Conservation (phyloP, 768 basidiomycete genomes). For the Lentinula lateritia region DNA sequence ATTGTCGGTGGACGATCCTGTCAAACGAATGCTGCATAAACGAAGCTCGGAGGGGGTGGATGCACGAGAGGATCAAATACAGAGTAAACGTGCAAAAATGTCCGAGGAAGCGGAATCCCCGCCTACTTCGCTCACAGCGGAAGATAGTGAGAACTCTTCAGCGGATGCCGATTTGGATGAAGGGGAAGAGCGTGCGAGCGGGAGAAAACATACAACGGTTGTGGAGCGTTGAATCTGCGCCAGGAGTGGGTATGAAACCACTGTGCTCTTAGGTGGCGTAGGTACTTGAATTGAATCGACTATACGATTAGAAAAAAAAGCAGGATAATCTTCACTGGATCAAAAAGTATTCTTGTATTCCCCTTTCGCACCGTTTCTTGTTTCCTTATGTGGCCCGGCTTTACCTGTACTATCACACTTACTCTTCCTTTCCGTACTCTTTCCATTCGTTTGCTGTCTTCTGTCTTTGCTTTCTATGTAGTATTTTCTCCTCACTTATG, state of each 20-base stretch:
- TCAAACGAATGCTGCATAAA: not conserved
- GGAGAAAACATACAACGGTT: not conserved
- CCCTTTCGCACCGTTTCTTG: not conserved
- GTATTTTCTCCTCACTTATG: too few species aligned
- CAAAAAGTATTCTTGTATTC: not conserved
- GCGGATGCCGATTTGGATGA: not conserved
- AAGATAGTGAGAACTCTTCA: slow-evolving; percentile 5
- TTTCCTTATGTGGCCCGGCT: not conserved
- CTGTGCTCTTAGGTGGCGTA: not conserved
- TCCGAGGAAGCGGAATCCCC: slow-evolving; percentile 5
- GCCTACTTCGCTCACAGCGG: slow-evolving; percentile 3
- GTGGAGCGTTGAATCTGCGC: not conserved
- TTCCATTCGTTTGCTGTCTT: too few species aligned
- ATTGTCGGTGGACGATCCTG: not conserved
- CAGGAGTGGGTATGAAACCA: not conserved
- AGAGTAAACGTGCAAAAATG: slow-evolving; percentile 2
- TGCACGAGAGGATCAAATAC: not conserved
- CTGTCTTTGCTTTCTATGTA: not conserved
- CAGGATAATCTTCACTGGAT: not conserved
- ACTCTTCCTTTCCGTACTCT: not conserved
- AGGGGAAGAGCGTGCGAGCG: not conserved
- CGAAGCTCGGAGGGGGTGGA: slow-evolving; percentile 1
- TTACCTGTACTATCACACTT: not conserved
- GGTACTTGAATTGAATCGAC: not conserved
- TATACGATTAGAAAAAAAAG: not conserved